Evolutionary conservation across 305 asterid species (phyloP).

Genomic region (Lippia alba): DNA sequence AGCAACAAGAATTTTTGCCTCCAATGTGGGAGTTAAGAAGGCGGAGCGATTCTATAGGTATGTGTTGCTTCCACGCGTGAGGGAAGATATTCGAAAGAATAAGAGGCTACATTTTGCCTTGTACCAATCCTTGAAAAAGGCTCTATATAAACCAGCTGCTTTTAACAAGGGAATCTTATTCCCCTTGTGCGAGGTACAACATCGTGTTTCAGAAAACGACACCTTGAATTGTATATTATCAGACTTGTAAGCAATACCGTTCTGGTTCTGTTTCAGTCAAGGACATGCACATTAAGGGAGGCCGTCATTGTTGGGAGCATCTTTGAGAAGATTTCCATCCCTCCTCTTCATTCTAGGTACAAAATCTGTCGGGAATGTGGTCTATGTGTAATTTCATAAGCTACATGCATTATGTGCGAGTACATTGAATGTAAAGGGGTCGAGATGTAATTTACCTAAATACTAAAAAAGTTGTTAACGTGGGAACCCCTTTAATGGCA

Average conservation of each 20-base stretch:
- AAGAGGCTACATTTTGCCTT: too few species aligned
- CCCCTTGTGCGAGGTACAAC: slow-evolving; percentile 85
- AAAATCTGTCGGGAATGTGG: too few species aligned
- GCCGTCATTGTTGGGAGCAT: slow-evolving; percentile 82
- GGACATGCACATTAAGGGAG: slow-evolving; percentile 78
- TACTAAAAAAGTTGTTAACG: not conserved
- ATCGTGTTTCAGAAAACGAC: not conserved
- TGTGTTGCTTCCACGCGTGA: too few species aligned
- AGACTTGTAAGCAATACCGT: slow-evolving; percentile 2
- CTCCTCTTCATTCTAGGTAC: slow-evolving; percentile 88
- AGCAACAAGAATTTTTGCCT: slow-evolving; percentile 88
- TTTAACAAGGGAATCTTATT: slow-evolving; percentile 90
- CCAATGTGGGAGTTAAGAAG: too few species aligned
- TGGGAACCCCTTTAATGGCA: not conserved
- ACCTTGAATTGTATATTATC: not conserved
- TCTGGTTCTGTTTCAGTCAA: slow-evolving; percentile 49
- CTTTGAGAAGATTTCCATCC: slow-evolving; percentile 75
- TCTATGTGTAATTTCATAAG: too few species aligned
- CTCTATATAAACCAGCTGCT: slow-evolving; percentile 79
- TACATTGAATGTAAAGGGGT: too few species aligned
- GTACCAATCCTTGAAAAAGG: too few species aligned
- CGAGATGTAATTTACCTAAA: not conserved
- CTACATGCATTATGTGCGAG: too few species aligned
- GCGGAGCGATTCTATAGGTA: too few species aligned
- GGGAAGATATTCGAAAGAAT: too few species aligned